A percentile compares a stretch with the other conserved stretches of the same genome.
Evolutionary conservation across 169 alveolate genomes (phyloP).

Genomic region (Eimeria zaria): DNA sequence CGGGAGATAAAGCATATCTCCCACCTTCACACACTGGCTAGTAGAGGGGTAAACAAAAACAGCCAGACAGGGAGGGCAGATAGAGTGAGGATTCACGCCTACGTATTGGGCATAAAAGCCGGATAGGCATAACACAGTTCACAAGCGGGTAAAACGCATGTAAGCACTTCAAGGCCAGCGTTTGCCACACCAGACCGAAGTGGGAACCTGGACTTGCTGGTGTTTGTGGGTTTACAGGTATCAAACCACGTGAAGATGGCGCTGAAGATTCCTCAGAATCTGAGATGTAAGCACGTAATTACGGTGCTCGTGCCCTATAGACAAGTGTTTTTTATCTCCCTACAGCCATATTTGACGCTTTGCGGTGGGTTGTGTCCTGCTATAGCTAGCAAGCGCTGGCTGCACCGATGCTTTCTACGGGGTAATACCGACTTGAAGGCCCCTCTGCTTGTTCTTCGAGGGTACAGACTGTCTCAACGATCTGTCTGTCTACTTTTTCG

Average conservation of each 20-base stretch:
- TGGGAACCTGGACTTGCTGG: not conserved
- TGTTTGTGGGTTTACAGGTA: not conserved
- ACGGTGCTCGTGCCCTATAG: not conserved
- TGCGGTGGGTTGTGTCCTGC: not conserved
- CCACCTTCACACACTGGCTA: not conserved
- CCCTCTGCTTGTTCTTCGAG: too few relatives aligned
- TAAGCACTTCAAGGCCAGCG: not conserved
- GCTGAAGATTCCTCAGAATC: not conserved
- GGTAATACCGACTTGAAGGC: too few relatives aligned
- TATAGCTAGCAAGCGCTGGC: not conserved
- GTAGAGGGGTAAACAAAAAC: not conserved
- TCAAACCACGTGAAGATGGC: not conserved
- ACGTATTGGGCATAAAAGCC: not conserved
- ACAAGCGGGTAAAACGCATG: not conserved
- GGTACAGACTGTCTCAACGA: too few relatives aligned
- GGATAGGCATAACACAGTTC: not conserved
- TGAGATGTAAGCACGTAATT: not conserved
- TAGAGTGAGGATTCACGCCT: not conserved
- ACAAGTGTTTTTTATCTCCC: not conserved
- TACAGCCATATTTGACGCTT: not conserved
- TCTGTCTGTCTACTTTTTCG: too few relatives aligned
- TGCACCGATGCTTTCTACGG: not conserved
- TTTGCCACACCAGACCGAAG: not conserved
- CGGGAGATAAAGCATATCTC: not conserved
- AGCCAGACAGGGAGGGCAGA: not conserved